phyloP scores from a whole-genome alignment of 805 yeast species.

The Jamesozyma lodderae region DNA sequence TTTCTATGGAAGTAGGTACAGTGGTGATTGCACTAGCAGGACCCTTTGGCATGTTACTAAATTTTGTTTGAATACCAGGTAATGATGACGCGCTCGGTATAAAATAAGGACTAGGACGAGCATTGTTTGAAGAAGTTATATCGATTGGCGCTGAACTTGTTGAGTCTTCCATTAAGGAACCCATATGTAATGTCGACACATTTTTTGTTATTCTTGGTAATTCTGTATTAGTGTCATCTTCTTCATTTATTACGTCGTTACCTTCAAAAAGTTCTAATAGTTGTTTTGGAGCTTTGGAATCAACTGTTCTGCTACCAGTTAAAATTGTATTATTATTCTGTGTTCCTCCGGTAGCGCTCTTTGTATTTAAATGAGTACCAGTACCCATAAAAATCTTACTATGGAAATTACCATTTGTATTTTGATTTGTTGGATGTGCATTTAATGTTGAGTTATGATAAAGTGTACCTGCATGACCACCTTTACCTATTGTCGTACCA shows the following conservation, averaged over 20 bases:
- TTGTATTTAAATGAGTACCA: conserved; percentile 18
- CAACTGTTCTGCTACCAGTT: conserved; percentile 20
- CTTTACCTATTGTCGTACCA: conserved; percentile 27
- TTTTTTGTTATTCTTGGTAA: conserved; percentile 14
- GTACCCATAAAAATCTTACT: conserved; percentile 11
- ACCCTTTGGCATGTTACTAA: conserved; percentile 16
- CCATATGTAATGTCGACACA: conserved; percentile 11
- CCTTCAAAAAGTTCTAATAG: conserved; percentile 62
- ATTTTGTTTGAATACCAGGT: conserved; percentile 25
- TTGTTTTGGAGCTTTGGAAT: conserved; percentile 56
- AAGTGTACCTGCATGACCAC: conserved; percentile 15
- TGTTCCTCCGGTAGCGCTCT: conserved; percentile 16
- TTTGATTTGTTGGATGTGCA: conserved; percentile 17
- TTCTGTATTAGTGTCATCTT: conserved; percentile 12
- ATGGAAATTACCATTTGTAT: conserved; percentile 13
- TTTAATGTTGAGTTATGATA: conserved; percentile 24
- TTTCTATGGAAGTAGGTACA: conserved; percentile 49
- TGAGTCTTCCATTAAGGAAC: conserved; percentile 9
- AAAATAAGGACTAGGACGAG: conserved; percentile 8
- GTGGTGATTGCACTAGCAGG: conserved; percentile 29
- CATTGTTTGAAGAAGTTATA: conserved; percentile 2
- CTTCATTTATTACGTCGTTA: conserved; percentile 25
- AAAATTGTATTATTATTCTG: conserved; percentile 24
- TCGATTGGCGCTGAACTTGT: conserved; percentile 3
- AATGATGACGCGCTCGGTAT: conserved; percentile 26